Conservation (phyloP, 169 alveolate genomes). For the Theileria equi region DNA sequence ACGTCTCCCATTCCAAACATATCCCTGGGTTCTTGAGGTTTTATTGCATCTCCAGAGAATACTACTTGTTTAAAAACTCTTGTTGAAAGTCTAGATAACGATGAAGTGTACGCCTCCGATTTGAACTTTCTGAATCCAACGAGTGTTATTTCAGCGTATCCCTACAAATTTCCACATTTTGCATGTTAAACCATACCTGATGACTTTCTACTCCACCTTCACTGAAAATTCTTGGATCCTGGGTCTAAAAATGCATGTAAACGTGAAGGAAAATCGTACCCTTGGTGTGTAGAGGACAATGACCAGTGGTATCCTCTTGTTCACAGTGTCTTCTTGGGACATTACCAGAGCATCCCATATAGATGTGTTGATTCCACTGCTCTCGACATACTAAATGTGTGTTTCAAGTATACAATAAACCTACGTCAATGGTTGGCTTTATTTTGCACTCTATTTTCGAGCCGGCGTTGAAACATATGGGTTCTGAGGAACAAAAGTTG, state of each 20-base stretch:
- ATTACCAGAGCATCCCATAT: slow-evolving; percentile 38
- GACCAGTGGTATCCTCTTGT: slow-evolving; percentile 44
- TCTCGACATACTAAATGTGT: slow-evolving; percentile 18
- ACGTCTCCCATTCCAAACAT: slow-evolving; percentile 67
- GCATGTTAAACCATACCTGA: slow-evolving; percentile 19
- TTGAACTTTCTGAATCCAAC: slow-evolving; percentile 14
- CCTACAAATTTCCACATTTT: slow-evolving; percentile 1
- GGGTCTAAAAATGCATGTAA: slow-evolving; percentile 7
- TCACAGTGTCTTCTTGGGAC: slow-evolving; percentile 9
- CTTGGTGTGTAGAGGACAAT: slow-evolving; percentile 58
- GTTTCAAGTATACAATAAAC: not conserved
- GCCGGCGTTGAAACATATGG: slow-evolving; percentile 51
- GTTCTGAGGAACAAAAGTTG: slow-evolving; percentile 41
- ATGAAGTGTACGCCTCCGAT: not conserved
- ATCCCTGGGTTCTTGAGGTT: slow-evolving; percentile 60
- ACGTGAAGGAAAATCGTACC: not conserved
- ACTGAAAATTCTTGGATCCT: slow-evolving; percentile 47
- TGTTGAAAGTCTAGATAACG: slow-evolving; percentile 4
- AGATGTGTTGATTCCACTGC: slow-evolving; percentile 4
- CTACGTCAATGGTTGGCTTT: slow-evolving; percentile 21
- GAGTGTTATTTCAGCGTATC: slow-evolving; percentile 49
- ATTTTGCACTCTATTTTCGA: slow-evolving; percentile 19
- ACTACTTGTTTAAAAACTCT: slow-evolving; percentile 31
- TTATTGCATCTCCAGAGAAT: slow-evolving; percentile 28
- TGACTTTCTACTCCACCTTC: slow-evolving; percentile 59